Conservation (phyloP, 331 rosid species). For the Arachis monticola region DNA sequence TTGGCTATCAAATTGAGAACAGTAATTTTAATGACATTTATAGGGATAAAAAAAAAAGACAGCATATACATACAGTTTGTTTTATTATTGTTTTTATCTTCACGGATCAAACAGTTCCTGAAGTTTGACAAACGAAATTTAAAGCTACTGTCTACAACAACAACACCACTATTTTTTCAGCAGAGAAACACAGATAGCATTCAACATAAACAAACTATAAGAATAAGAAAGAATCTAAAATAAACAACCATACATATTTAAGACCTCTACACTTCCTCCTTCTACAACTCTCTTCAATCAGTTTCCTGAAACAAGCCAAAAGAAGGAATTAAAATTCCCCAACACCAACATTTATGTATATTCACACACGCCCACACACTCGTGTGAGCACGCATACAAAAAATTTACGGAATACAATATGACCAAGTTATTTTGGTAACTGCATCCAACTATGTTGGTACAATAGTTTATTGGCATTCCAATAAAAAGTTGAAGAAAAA, state of each 20-base stretch:
- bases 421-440: too few relatives aligned
- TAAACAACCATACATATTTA: conserved; percentile 32
- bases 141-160: conserved; percentile 23
- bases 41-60: neutral
- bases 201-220: neutral
- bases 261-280: conserved; percentile 31
- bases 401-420: too few relatives aligned
- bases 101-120: conserved; percentile 26
- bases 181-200: conserved; percentile 22
- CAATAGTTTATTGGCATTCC: too few relatives aligned
- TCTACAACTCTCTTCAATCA: conserved; percentile 39
- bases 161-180: conserved; percentile 27
- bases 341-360: neutral
- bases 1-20: neutral
- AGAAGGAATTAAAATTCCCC: neutral
- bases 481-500: neutral
- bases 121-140: conserved; percentile 24
- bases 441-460: too few relatives aligned
- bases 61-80: conserved; percentile 19
- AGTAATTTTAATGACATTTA: conserved; percentile 1
- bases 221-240: conserved; percentile 32
- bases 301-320: conserved; percentile 41
- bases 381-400: too few relatives aligned
- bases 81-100: neutral
- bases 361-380: neutral